Evolutionary conservation across 139 green algal genomes (phyloP).

Genomic region (Mychonastes homosphaera): DNA sequence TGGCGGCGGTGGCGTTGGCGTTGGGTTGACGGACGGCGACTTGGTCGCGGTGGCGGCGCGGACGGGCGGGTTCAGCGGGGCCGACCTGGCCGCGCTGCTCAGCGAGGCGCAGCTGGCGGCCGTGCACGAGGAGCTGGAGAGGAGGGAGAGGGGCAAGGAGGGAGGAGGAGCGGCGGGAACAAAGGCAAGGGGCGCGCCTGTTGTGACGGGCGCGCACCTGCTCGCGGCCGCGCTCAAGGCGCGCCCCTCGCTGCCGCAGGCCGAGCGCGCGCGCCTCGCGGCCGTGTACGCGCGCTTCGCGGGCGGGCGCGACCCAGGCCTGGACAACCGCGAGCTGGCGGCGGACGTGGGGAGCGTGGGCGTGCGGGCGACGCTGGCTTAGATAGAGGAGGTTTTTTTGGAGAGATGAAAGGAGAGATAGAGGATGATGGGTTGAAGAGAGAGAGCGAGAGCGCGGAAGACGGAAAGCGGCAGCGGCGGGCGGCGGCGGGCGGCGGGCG

Average conservation of each 20-base stretch:
- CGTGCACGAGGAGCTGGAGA: constrained; percentile 55
- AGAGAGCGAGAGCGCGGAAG: no score
- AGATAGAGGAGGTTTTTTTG: no score
- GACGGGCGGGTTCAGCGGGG: constrained; percentile 47
- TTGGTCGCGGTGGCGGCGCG: constrained; percentile 26
- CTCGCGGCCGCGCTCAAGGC: constrained; percentile 29
- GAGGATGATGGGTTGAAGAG: no score
- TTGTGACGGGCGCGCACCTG: constrained; percentile 39
- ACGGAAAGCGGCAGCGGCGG: no score
- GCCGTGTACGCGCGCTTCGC: constrained; percentile 51
- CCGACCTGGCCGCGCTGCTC: constrained; percentile 67
- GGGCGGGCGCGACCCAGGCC: constrained; percentile 24
- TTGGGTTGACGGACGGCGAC: constrained; percentile 29
- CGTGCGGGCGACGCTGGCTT: constrained; percentile 48
- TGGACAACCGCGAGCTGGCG: constrained; percentile 8
- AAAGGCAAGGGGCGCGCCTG: background rate
- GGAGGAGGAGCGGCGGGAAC: background rate
- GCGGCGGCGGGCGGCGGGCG: no score
- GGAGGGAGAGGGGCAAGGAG: background rate
- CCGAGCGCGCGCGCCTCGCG: constrained; percentile 41
- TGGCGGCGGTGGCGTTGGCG: background rate
- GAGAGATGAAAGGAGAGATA: no score
- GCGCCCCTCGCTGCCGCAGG: constrained; percentile 43
- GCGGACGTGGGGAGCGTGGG: constrained; percentile 22
- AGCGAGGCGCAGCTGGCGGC: constrained; percentile 72